A percentile compares a stretch with the other conserved stretches of the same genome.
These are phyloP conservation scores for Chalara sp. DNA, from an alignment of 2,329 filamentous ascomycete species.

Conservation along the genomic window DNA sequence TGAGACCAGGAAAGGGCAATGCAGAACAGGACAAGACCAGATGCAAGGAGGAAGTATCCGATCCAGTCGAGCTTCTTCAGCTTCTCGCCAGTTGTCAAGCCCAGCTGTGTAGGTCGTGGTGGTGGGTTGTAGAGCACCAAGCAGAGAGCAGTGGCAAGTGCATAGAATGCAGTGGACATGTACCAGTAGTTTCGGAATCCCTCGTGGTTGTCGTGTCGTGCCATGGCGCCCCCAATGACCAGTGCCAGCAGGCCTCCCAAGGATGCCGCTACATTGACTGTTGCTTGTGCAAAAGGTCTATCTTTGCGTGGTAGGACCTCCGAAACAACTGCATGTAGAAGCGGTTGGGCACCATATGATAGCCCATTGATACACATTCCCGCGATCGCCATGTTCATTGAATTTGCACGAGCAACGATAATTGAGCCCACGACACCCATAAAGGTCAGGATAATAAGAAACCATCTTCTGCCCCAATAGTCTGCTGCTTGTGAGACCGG, in stretches of 20 bases:
- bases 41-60: conserved; percentile 29
- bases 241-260: conserved; percentile 29
- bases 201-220: conserved; percentile 20
- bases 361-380: conserved; percentile 31
- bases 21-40: conserved; percentile 32
- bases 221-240: conserved; percentile 30
- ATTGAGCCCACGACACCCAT: conserved; percentile 30
- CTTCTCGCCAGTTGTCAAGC: conserved; percentile 26
- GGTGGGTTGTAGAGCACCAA: conserved; percentile 30
- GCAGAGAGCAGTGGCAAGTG: conserved; percentile 23
- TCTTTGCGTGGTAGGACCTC: conserved; percentile 33
- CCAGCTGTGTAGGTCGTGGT: conserved; percentile 19
- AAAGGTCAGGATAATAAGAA: conserved; percentile 30
- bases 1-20: conserved; percentile 32
- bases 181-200: conserved; percentile 33
- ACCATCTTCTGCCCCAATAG: conserved; percentile 36
- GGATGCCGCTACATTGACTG: conserved; percentile 25
- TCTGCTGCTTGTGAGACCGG: conserved; percentile 34
- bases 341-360: conserved; percentile 31
- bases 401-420: conserved; percentile 29
- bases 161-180: conserved; percentile 26
- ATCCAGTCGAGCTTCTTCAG: conserved; percentile 32
- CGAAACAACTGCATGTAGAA: conserved; percentile 33
- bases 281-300: conserved; percentile 30
- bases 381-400: conserved; percentile 31